A percentile compares a stretch with the other conserved stretches of the same genome.
Conservation (phyloP, 2,329 filamentous ascomycete genomes). For the Cladosporium sp. region DNA sequence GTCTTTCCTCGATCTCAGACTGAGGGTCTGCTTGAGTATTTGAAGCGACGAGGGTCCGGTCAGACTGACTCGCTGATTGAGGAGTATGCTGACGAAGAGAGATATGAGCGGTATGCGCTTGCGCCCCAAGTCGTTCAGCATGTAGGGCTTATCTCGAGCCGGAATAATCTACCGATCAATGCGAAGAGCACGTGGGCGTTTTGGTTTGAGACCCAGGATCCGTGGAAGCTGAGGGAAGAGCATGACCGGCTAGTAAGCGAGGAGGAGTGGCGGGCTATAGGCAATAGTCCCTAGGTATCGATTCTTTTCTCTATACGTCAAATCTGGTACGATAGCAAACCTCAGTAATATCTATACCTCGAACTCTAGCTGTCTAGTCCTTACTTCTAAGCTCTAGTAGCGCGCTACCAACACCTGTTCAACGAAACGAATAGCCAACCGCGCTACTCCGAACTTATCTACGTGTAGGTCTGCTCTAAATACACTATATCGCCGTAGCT, state of each 20-base stretch:
- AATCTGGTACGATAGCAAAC: too few species aligned
- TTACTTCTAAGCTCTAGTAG: not conserved
- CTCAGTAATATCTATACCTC: too few species aligned
- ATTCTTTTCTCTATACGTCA: too few species aligned
- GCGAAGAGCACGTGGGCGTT: conserved; percentile 23
- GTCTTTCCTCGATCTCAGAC: conserved; percentile 31
- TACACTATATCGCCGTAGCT: too few species aligned
- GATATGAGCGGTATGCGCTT: conserved; percentile 20
- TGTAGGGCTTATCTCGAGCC: conserved; percentile 22
- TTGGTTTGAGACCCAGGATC: conserved; percentile 21
- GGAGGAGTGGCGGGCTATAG: not conserved
- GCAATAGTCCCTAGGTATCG: not conserved
- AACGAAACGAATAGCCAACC: too few species aligned
- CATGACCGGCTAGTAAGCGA: conserved; percentile 11
- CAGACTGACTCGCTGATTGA: conserved; percentile 27
- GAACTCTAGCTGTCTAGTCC: too few species aligned
- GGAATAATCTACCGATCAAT: conserved; percentile 20
- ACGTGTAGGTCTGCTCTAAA: too few species aligned
- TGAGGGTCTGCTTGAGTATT: conserved; percentile 18
- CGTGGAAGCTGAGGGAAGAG: conserved; percentile 6
- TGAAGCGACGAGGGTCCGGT: conserved; percentile 22
- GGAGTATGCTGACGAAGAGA: conserved; percentile 20
- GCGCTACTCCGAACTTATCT: not conserved
- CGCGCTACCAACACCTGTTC: not conserved
- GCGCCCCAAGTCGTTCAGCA: conserved; percentile 27